These are phyloP conservation scores for Cucurbita pepo DNA, from an alignment of 306 rosid genomes.

Conservation along the genomic window DNA sequence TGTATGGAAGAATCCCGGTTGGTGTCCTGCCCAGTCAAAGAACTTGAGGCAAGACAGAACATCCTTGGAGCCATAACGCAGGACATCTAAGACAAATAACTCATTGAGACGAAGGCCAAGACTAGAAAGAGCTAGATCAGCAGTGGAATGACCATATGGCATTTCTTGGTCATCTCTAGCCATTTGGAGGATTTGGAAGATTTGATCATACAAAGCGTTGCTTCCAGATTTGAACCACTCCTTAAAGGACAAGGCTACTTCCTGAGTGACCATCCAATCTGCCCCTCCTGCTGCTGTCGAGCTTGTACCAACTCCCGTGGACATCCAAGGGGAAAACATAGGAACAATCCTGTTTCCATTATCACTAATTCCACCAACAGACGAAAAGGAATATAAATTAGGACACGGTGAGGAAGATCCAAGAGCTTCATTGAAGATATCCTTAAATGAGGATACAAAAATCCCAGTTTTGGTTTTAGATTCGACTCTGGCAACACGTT, in stretches of 20 bases:
- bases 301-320: background rate
- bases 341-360: background rate
- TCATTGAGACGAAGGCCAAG: slow-evolving; percentile 38
- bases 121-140: slow-evolving; percentile 30
- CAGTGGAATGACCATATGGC: slow-evolving; percentile 1
- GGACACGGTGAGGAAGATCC: background rate
- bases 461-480: background rate
- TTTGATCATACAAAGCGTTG: slow-evolving; percentile 16
- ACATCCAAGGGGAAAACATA: background rate
- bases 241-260: slow-evolving; percentile 28
- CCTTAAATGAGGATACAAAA: background rate
- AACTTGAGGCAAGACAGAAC: slow-evolving; percentile 59
- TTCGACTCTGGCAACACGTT: background rate
- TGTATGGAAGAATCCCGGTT: slow-evolving; percentile 38
- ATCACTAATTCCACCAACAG: background rate
- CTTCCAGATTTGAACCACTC: slow-evolving; percentile 35
- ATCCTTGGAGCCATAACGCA: slow-evolving; percentile 20
- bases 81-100: slow-evolving; percentile 41
- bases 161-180: slow-evolving; percentile 2
- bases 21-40: slow-evolving; percentile 92
- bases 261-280: background rate
- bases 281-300: background rate
- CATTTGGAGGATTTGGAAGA: slow-evolving; percentile 31
- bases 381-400: background rate
- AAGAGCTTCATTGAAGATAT: slow-evolving; percentile 1